Percentiles rank a stretch among this genome's conserved stretches.
Conservation (phyloP, 2,329 filamentous ascomycete species). For the Lasiodiplodia theobromae region DNA sequence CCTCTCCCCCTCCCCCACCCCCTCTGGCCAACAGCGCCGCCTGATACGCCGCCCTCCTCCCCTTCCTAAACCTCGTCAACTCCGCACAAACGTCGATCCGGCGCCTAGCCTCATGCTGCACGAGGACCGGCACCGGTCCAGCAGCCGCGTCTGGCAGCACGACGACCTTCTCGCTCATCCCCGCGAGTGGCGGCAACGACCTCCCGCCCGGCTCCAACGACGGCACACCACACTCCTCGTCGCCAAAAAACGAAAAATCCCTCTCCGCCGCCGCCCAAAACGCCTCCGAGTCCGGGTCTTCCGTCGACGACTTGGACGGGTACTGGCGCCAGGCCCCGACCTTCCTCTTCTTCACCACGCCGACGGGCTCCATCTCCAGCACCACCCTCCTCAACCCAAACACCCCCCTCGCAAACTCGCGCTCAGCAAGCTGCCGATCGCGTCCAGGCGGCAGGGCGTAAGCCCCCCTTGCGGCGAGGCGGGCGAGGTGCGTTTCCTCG, state of each 20-base stretch:
- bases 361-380: conserved; percentile 56
- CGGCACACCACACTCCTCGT: conserved; percentile 62
- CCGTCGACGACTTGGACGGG: conserved; percentile 62
- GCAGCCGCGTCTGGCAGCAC: too few relatives aligned
- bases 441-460: conserved; percentile 66
- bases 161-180: conserved; percentile 53
- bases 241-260: conserved; percentile 68
- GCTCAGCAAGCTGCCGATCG: conserved; percentile 56
- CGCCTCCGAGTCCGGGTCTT: conserved; percentile 65
- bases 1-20: conserved; percentile 22
- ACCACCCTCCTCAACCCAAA: conserved; percentile 65
- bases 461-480: conserved; percentile 60
- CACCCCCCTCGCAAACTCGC: conserved; percentile 57
- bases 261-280: conserved; percentile 65
- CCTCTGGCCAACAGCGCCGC: conserved; percentile 36
- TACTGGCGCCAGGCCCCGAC: conserved; percentile 51
- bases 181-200: conserved; percentile 54
- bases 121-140: conserved; percentile 30
- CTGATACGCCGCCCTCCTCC: conserved; percentile 59
- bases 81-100: conserved; percentile 60
- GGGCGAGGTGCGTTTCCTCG: conserved; percentile 61
- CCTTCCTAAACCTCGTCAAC: conserved; percentile 61
- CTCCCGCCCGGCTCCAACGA: conserved; percentile 50
- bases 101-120: conserved; percentile 35
- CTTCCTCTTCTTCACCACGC: too few relatives aligned